Base-by-base conservation (phyloP, 306 rosid genomes). In the Acmispon strigosus region DNA sequence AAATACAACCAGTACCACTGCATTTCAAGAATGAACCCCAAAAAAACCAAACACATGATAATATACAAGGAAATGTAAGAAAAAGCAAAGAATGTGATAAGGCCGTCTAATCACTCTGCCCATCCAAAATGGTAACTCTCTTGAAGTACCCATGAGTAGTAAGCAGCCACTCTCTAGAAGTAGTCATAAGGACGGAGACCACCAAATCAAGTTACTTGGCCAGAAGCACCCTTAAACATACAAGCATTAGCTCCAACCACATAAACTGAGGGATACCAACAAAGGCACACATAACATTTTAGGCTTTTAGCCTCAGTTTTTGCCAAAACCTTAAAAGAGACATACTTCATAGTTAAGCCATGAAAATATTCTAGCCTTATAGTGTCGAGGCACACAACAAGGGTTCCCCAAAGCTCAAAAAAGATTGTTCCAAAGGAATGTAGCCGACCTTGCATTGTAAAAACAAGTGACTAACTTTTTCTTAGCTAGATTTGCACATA, bases 231-330 rank as follows among this genome's bases (percentile, higher is more conserved):
- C 72, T 16, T n/a, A 27, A 42, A 59, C 39, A 49, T 68, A 49
- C 70, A 68, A 39, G 80, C 48, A 67, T 68, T 76, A 16, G 17
- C 44, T 58, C 51, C 55, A 39, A 59, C 39, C 60, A 67, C 68
- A 49, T 74, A 75, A 51, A 47, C 69, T 20, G 54, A 66, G 34
- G 17, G 44, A 49, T 24, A 76, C 70, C 24, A 50, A 49, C 58
- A 67, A 76, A 22, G 0, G 15, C 10, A 41, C 22, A 7, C 58
- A 69, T 41, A 32, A 42, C 50, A 69, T 27, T 76, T 50, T 20
- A 59, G n/a, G 50, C 69, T 27, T 76, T 50, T 19, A 59, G 10
- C 60, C 47, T 76, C 60, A 22, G 17, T 15, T 68, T 43, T 68
- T 51, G 15, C 17, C 48, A 41, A 48, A 75, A 36, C 62, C 39